Conservation (phyloP, 495 filamentous ascomycete species). For the Corynascus novoguineensis region DNA sequence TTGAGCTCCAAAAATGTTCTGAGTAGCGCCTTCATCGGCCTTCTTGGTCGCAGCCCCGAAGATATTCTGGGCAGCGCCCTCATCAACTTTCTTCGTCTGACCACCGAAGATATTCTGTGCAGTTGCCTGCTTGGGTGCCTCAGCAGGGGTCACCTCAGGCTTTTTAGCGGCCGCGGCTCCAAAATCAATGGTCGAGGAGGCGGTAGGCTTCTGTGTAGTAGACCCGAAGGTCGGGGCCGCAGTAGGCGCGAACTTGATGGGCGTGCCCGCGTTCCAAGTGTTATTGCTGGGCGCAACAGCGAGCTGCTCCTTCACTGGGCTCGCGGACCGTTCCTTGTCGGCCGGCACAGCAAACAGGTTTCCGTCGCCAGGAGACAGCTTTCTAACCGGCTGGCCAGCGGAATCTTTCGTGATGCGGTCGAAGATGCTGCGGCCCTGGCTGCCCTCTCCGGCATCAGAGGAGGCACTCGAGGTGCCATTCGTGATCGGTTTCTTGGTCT, state of each 20-base stretch:
- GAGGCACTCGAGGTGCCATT: constrained; percentile 29
- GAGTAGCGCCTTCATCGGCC: constrained; percentile 17
- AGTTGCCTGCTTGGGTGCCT: constrained; percentile 14
- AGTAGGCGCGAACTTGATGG: constrained; percentile 36
- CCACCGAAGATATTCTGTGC: constrained; percentile 19
- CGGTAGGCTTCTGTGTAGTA: constrained; percentile 29
- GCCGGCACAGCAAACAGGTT: constrained; percentile 24
- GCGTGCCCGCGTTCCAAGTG: constrained; percentile 40
- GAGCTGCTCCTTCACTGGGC: constrained; percentile 34
- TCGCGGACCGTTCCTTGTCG: constrained; percentile 29
- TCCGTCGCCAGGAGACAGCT: constrained; percentile 22
- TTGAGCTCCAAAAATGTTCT: constrained; percentile 21
- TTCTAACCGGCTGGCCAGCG: constrained; percentile 46
- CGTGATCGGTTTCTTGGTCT: constrained; percentile 10
- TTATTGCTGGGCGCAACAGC: constrained; percentile 38
- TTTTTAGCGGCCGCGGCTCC: constrained; percentile 20
- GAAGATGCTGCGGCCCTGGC: constrained; percentile 50
- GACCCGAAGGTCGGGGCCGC: constrained; percentile 29
- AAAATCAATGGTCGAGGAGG: constrained; percentile 21
- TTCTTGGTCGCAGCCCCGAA: constrained; percentile 20
- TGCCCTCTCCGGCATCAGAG: constrained; percentile 33
- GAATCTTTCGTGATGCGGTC: constrained; percentile 48
- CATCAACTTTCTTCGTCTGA: too few species aligned
- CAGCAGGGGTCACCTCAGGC: constrained; percentile 15
- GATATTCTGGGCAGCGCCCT: too few species aligned